phyloP scores from a whole-genome alignment of 768 basidiomycete species.

The Clitopilus hobsonii region DNA sequence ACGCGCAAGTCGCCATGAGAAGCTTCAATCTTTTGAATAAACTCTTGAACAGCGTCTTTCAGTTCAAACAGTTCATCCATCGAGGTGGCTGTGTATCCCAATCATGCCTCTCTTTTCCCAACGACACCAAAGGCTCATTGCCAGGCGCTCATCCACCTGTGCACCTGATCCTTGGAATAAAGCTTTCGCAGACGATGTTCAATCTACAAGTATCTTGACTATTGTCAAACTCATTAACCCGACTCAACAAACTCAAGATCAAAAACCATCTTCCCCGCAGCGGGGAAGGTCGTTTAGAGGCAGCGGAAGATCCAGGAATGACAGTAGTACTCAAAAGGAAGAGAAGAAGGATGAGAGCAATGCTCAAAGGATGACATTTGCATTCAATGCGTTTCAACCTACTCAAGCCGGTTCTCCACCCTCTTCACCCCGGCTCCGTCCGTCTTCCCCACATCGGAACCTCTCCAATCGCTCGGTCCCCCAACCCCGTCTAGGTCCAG shows the following conservation, averaged over 20 bases:
- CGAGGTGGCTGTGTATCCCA: conserved; percentile 7
- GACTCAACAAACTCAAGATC: not conserved
- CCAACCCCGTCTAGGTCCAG: conserved; percentile 55
- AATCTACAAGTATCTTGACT: conserved; percentile 1
- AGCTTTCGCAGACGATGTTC: not conserved
- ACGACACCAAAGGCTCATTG: not conserved
- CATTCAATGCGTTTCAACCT: conserved; percentile 43
- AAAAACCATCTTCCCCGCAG: not conserved
- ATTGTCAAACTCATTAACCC: not conserved
- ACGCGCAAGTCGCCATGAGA: not conserved
- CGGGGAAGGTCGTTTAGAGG: not conserved
- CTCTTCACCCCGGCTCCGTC: conserved; percentile 43
- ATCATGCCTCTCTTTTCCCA: not conserved
- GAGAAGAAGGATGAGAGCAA: conserved; percentile 32
- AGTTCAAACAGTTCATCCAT: not conserved
- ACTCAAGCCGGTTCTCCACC: conserved; percentile 26
- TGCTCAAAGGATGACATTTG: conserved; percentile 39
- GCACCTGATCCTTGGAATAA: conserved; percentile 1
- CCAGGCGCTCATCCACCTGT: not conserved
- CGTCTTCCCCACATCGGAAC: conserved; percentile 40
- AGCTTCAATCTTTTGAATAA: not conserved
- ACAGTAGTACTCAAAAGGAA: not conserved
- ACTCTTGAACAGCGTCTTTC: not conserved
- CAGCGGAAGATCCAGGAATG: not conserved
- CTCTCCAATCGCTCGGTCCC: conserved; percentile 26